Percentiles rank a stretch among this genome's conserved stretches.
Conservation (phyloP, 495 filamentous ascomycete genomes). For the Viridothelium virens region DNA sequence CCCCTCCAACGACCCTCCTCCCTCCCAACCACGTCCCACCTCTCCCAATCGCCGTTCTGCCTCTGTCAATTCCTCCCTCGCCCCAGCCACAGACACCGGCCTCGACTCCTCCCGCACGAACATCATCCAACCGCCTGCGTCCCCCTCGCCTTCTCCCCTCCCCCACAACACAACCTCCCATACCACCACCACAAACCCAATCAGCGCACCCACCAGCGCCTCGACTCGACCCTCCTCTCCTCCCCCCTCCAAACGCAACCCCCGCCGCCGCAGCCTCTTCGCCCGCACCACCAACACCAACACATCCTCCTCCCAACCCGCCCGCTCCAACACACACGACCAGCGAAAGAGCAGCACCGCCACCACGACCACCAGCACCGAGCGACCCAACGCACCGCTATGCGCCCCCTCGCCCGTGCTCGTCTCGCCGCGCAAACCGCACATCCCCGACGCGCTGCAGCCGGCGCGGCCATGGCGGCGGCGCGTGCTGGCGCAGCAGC, state of each 20-base stretch:
- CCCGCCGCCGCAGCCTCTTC: constrained; percentile 12
- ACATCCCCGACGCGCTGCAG: constrained; percentile 14
- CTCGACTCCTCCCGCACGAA: constrained; percentile 15
- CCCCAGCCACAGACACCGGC: not conserved
- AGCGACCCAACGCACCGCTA: constrained; percentile 20
- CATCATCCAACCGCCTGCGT: constrained; percentile 13
- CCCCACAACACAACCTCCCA: constrained; percentile 13
- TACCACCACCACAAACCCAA: constrained; percentile 13
- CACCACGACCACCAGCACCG: constrained; percentile 15
- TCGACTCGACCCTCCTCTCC: not conserved
- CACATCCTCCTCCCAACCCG: constrained; percentile 15
- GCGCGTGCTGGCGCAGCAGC: constrained; percentile 30
- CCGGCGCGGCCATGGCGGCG: constrained; percentile 42
- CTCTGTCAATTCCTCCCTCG: constrained; percentile 10
- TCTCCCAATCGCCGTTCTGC: not conserved
- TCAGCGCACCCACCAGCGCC: constrained; percentile 16
- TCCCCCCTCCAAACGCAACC: not conserved
- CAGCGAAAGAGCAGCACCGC: too few relatives aligned
- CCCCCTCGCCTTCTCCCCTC: constrained; percentile 6
- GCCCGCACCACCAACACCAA: constrained; percentile 14
- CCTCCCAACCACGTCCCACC: not conserved
- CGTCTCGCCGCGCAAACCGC: constrained; percentile 37
- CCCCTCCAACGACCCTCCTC: constrained; percentile 12
- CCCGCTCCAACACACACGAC: too few relatives aligned
- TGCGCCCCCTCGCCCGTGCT: constrained; percentile 17